Conservation (phyloP, 2,329 filamentous ascomycete species). For the Aquanectria penicillioides region DNA sequence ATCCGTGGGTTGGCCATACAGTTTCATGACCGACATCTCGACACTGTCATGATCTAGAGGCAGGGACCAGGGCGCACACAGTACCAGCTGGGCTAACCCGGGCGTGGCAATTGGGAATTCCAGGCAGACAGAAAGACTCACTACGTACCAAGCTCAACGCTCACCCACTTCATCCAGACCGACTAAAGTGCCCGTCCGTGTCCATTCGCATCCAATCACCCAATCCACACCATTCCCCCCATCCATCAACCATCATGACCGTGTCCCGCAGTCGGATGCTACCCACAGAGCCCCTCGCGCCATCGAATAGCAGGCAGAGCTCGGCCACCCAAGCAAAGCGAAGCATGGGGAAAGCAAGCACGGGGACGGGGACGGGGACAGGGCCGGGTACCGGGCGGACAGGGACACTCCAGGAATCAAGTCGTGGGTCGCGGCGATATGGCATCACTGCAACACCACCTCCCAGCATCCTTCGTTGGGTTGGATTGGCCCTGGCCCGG, state of each 20-base stretch:
- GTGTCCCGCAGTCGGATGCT: conserved; percentile 33
- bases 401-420: conserved; percentile 24
- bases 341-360: conserved; percentile 31
- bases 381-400: neutral
- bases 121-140: conserved; percentile 5
- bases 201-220: conserved; percentile 25
- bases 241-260: conserved; percentile 20
- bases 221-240: conserved; percentile 16
- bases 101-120: neutral
- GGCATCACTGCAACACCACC: conserved; percentile 43
- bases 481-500: conserved; percentile 11
- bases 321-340: conserved; percentile 29
- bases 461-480: conserved; percentile 31
- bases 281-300: conserved; percentile 32
- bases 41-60: conserved; percentile 24
- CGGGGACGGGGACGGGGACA: conserved; percentile 19
- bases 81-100: neutral
- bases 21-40: conserved; percentile 15
- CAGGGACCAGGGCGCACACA: neutral
- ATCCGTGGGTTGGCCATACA: conserved; percentile 13
- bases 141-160: neutral
- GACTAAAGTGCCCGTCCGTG: conserved; percentile 21
- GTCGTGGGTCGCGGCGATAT: conserved; percentile 31
- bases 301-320: conserved; percentile 25
- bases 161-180: conserved; percentile 7